Conservation (phyloP, 495 filamentous ascomycete species). For the Xylaria scruposa region DNA sequence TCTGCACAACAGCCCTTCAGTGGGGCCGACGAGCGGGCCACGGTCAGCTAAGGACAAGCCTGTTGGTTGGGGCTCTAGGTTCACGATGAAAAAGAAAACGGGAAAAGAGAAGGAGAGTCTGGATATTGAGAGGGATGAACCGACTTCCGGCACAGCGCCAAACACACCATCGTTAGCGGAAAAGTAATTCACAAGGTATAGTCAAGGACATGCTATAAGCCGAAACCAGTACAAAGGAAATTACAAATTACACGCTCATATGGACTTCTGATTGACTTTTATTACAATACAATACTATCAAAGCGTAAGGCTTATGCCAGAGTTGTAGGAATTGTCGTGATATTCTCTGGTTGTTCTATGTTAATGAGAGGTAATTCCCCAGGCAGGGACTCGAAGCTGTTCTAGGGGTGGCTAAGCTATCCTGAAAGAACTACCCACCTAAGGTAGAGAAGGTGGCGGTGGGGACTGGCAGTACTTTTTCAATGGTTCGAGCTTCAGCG, state of each 20-base stretch:
- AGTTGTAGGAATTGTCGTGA: not conserved
- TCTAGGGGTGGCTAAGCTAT: not conserved
- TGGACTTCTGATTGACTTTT: not conserved
- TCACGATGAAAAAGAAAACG: constrained; percentile 55
- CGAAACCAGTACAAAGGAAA: not conserved
- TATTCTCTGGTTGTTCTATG: not conserved
- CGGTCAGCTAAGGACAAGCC: constrained; percentile 45
- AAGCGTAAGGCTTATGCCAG: not conserved
- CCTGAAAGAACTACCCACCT: not conserved
- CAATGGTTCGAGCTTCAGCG: constrained; percentile 4
- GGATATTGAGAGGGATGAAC: constrained; percentile 50
- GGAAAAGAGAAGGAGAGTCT: constrained; percentile 56
- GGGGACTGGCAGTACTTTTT: constrained; percentile 25
- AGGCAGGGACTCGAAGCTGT: not conserved
- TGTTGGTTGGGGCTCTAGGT: constrained; percentile 52
- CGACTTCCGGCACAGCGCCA: constrained; percentile 16
- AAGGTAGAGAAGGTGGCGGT: constrained; percentile 8
- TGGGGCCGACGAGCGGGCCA: constrained; percentile 43
- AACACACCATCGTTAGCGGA: constrained; percentile 17
- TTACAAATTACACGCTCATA: not conserved
- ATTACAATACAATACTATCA: not conserved
- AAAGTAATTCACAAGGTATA: constrained; percentile 26
- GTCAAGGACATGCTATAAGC: not conserved
- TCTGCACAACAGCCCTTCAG: constrained; percentile 47
- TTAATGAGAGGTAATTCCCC: not conserved